Percentiles rank a stretch among this genome's conserved stretches.
These are phyloP conservation scores for Aspergillus ruber DNA, from an alignment of 2,329 filamentous ascomycete species.

Conservation along the genomic window DNA sequence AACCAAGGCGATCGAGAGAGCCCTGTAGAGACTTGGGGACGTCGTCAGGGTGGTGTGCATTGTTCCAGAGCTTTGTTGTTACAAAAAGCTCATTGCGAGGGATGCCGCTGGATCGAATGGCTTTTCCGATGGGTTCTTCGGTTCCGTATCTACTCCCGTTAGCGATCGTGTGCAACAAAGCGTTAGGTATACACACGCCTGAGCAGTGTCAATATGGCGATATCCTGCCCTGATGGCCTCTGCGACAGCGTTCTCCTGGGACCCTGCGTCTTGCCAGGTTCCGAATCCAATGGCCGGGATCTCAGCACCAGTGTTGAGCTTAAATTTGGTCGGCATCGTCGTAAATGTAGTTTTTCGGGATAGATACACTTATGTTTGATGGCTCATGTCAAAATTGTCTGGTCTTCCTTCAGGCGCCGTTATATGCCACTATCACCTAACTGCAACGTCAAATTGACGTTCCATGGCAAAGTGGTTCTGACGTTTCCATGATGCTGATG, in stretches of 20 bases:
- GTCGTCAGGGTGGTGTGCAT: conserved; percentile 55
- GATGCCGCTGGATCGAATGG: conserved; percentile 57
- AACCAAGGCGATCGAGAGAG: conserved; percentile 55
- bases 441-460: background rate
- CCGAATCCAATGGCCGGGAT: conserved; percentile 48
- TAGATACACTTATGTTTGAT: no score
- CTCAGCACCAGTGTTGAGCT: conserved; percentile 43
- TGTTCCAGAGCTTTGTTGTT: conserved; percentile 63
- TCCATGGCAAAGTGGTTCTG: background rate
- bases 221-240: conserved; percentile 48
- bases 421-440: no score
- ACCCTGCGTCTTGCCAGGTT: conserved; percentile 49
- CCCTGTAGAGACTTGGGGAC: conserved; percentile 56
- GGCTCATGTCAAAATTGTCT: no score
- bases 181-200: conserved; percentile 28
- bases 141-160: conserved; percentile 48
- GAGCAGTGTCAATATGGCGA: conserved; percentile 49
- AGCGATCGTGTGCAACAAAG: background rate
- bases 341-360: no score
- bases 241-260: conserved; percentile 44
- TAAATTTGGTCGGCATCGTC: conserved; percentile 31
- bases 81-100: conserved; percentile 61
- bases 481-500: background rate
- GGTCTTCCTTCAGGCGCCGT: no score
- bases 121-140: conserved; percentile 59